These are phyloP conservation scores for Aspergillus sp. DNA, from an alignment of 2,329 filamentous ascomycete genomes.

Conservation along the genomic window DNA sequence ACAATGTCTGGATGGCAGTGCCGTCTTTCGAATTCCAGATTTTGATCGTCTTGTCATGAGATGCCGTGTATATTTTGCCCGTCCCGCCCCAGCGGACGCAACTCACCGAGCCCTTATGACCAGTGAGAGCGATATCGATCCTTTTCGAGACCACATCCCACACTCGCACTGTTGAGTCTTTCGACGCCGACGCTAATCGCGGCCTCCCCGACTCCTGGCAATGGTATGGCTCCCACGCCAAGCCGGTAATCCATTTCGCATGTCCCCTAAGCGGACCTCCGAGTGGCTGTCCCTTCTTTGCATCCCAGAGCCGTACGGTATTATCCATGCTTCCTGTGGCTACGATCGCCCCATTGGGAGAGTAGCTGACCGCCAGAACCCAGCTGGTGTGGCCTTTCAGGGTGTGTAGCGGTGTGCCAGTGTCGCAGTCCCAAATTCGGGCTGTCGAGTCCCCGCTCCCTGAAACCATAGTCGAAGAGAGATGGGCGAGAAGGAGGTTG, in stretches of 20 bases:
- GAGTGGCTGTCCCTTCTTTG: conserved; percentile 64
- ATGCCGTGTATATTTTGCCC: conserved; percentile 71
- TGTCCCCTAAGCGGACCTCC: conserved; percentile 73
- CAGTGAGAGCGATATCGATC: conserved; percentile 73
- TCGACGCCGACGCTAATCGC: conserved; percentile 75
- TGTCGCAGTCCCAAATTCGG: conserved; percentile 89
- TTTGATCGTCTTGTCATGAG: conserved; percentile 85
- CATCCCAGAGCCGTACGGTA: conserved; percentile 80
- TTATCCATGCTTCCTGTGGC: conserved; percentile 93
- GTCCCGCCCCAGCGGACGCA: conserved; percentile 94
- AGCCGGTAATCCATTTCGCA: conserved; percentile 75
- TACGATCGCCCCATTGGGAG: conserved; percentile 68
- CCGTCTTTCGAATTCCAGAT: conserved; percentile 79
- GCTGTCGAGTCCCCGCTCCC: conserved; percentile 88
- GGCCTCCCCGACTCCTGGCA: conserved; percentile 63
- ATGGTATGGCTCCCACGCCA: conserved; percentile 93
- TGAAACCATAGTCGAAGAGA: conserved; percentile 71
- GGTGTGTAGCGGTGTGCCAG: conserved; percentile 77
- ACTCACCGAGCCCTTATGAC: conserved; percentile 80
- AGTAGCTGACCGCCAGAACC: conserved; percentile 82
- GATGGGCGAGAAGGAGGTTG: conserved; percentile 74
- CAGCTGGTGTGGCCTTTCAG: conserved; percentile 80
- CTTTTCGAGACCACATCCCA: conserved; percentile 73
- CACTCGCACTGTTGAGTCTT: conserved; percentile 78
- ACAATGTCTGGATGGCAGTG: conserved; percentile 68